Evolutionary conservation across 176 grass and related monocot species (phyloP), one percentile per base, ranked within the genome.

Genomic region (Musa beccarii): DNA sequence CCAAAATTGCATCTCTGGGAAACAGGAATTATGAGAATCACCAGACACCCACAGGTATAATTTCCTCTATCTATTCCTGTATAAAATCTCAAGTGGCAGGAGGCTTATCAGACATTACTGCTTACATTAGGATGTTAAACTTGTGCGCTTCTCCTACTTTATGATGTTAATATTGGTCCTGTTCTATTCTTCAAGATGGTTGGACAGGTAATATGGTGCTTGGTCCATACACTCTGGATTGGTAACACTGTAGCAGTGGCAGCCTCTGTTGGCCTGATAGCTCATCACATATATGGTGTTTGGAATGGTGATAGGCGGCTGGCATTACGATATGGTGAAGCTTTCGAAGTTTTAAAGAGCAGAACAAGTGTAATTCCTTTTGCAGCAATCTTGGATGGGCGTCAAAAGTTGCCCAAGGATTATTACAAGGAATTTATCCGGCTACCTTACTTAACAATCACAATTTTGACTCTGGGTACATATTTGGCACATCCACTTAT

Each of bases 1-100:
- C 95, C 95, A 50, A 99, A 89, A 75, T 69, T 99, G 71, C 95
- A 99, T 19, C 79, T 99, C 67, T 99, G 95, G 95, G 95, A 99
- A 83, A 94, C 90, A 12, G 95, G 95, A 84, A 94, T 99, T 78
- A 99, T 99, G 88, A 85, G 95, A 70, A 94, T 94, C 70, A 99
- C 90, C 12, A 87, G 95, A 80, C 95, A 99, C 81, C 95, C 90
- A 22, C 90, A 99, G 90, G 95, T 98, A 81, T 43, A 43, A 43
- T 65, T 17, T 75, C 19, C 0, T 23, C 51, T 8, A 14, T n/a
- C 9, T 21, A 49, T 75, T 62, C 59, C 75, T 21, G 14, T 19
- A 13, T 15, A 10, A 43, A 43, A 43, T 43, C 34, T 43, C 4
- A 43, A 43, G 4, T 43, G 28, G 34, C 4, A 43, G 34, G 34